phyloP scores from a whole-genome alignment of 148 eudicot genomes.

The Camellia granthamiana region DNA sequence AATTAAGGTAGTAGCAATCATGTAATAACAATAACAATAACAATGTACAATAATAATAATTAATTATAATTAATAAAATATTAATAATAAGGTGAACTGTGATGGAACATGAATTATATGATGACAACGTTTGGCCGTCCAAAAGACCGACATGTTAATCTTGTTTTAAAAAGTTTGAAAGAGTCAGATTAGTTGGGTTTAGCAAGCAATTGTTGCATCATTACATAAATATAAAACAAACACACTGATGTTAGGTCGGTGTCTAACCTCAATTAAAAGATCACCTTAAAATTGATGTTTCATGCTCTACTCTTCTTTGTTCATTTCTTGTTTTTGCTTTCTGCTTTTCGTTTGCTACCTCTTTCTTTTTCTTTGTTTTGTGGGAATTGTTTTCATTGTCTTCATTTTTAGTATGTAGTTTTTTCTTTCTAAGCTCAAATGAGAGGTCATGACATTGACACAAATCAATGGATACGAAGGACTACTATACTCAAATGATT shows the following conservation, averaged over 20 bases:
- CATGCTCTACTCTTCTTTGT: neutral
- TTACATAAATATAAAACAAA: slow-evolving; percentile 11
- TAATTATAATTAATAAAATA: neutral
- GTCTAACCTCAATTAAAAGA: slow-evolving; percentile 32
- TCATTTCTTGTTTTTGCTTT: neutral
- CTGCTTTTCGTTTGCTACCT: neutral
- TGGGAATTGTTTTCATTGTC: neutral
- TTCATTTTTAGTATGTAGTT: neutral
- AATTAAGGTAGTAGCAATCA: slow-evolving; percentile 11
- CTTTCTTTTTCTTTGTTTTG: neutral
- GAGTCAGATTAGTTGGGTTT: slow-evolving; percentile 28
- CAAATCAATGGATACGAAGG: neutral
- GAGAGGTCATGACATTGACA: neutral
- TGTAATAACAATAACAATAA: neutral
- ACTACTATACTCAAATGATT: no score
- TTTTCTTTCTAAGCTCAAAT: neutral
- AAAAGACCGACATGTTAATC: neutral
- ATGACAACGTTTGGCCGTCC: neutral
- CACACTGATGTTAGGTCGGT: slow-evolving; percentile 46
- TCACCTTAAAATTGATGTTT: neutral
- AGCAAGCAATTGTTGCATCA: slow-evolving; percentile 18
- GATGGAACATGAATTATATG: neutral
- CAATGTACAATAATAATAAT: neutral
- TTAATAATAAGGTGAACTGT: neutral
- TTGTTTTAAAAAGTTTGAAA: neutral